Conservation (phyloP, 108 stramenopile genomes). For the Cyclotella kingstonii region DNA sequence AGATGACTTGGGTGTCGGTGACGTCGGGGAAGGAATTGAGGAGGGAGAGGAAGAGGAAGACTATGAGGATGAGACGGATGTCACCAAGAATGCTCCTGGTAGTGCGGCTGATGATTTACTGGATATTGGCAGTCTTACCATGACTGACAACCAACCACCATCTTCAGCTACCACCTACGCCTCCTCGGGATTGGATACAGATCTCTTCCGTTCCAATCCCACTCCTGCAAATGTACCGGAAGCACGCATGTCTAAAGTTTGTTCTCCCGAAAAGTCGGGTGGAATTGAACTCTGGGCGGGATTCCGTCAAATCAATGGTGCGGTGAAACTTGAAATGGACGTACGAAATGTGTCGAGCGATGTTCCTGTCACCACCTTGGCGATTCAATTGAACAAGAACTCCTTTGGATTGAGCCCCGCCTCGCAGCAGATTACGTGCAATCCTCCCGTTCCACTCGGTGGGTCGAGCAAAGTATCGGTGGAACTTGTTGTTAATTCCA, state of each 20-base stretch:
- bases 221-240: constrained; percentile 47
- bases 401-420: constrained; percentile 93
- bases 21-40: constrained; percentile 63
- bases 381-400: constrained; percentile 98
- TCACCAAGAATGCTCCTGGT: constrained; percentile 27
- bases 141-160: constrained; percentile 26
- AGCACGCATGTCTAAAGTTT: constrained; percentile 73
- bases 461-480: constrained; percentile 53
- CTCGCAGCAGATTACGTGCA: constrained; percentile 82
- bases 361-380: constrained; percentile 75
- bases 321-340: constrained; percentile 84
- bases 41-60: constrained; percentile 76
- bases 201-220: constrained; percentile 32
- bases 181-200: constrained; percentile 8
- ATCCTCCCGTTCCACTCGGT: constrained; percentile 72
- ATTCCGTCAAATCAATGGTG: constrained; percentile 68
- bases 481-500: constrained; percentile 68
- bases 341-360: constrained; percentile 69
- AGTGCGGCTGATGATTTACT: constrained; percentile 72
- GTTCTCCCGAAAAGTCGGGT: constrained; percentile 77
- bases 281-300: constrained; percentile 85
- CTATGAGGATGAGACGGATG: constrained; percentile 74
- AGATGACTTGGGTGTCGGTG: constrained; percentile 51
- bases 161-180: constrained; percentile 9
- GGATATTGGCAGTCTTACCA: constrained; percentile 81